Base-by-base conservation (phyloP, 2,329 filamentous ascomycete genomes). In the Fusarium sp. region DNA sequence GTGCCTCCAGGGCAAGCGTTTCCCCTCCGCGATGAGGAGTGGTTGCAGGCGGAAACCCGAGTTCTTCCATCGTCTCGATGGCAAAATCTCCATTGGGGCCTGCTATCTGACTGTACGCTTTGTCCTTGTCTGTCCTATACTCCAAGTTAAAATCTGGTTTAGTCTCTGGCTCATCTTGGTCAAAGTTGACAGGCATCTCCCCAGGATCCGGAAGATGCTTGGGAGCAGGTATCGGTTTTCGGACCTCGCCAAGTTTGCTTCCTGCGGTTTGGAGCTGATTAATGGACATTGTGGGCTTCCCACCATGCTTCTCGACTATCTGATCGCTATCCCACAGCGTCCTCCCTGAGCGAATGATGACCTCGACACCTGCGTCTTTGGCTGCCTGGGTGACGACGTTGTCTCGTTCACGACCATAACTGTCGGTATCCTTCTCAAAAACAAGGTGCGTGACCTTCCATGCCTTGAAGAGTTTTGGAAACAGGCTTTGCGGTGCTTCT, bases 341-440 rank as follows among this genome's bases (percentile, higher is more conserved):
- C 40, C 92, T 83, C 1, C 92, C 92, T 24, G 82, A 84, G 50
- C 82, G 84, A 13, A 86, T 79, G n/a, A 94, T 81, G 21, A 94
- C 89, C 72, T 91, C 76, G 2, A 94, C 89, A 2, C 91, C 91
- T 1, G 89, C 88, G 45, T 87, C 80, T 68, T 85, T 81, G 6
- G 91, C 91, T n/a, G 89, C 78, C 17, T 83, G 77, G 34, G 84
- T 78, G 13, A 94, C 84, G 19, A 81, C 79, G 2, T 82, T 83
- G 77, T 94, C 92, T 50, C 92, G 80, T 40, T 88, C 85, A 17
- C 87, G 84, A 6, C 84, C 91, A 78, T 94, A 94, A 1, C 89
- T 84, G 80, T 94, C 92, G 0, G 91, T 93, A 72, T 94, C 92
- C 73, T 91, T 92, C 76, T 94, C 92, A 71, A 94, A 94, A 0